Percentiles rank a stretch among this genome's conserved stretches.
phyloP scores from a whole-genome alignment of 345 rosid genomes.

The Cardiospermum halicacabum region DNA sequence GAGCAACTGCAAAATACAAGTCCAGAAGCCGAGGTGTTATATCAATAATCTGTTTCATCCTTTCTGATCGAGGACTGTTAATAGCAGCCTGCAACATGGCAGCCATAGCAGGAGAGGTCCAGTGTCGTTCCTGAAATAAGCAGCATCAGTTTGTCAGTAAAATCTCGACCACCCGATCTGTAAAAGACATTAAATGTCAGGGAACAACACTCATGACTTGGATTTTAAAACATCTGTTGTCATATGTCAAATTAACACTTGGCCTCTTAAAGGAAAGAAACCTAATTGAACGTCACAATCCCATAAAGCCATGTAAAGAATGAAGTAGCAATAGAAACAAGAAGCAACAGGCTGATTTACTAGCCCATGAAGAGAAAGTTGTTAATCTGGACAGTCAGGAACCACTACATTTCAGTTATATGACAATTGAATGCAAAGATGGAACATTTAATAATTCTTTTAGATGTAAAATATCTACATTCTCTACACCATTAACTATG shows the following conservation, averaged over 20 bases:
- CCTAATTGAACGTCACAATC: neutral
- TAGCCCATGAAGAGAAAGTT: neutral
- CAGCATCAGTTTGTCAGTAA: slow-evolving; percentile 2
- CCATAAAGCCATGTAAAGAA: neutral
- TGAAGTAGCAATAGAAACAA: slow-evolving; percentile 2
- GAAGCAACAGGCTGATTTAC: neutral
- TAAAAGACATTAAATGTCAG: neutral
- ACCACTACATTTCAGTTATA: neutral
- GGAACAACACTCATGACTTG: neutral
- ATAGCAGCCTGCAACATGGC: slow-evolving; percentile 73
- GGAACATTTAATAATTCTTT: neutral
- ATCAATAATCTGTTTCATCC: slow-evolving; percentile 67
- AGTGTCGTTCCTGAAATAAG: slow-evolving; percentile 72
- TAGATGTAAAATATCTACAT: slow-evolving; percentile 1
- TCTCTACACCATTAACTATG: neutral
- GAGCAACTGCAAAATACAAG: slow-evolving; percentile 58
- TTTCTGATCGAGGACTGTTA: slow-evolving; percentile 58
- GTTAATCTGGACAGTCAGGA: neutral
- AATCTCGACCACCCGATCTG: slow-evolving; percentile 1
- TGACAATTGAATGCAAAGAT: neutral
- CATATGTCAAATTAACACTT: neutral
- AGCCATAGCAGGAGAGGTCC: slow-evolving; percentile 70
- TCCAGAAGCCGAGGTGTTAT: slow-evolving; percentile 77
- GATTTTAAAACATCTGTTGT: neutral
- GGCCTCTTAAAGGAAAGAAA: neutral